Base-by-base conservation (phyloP, 179 eudicot genomes). In the Corrigiola litoralis region DNA sequence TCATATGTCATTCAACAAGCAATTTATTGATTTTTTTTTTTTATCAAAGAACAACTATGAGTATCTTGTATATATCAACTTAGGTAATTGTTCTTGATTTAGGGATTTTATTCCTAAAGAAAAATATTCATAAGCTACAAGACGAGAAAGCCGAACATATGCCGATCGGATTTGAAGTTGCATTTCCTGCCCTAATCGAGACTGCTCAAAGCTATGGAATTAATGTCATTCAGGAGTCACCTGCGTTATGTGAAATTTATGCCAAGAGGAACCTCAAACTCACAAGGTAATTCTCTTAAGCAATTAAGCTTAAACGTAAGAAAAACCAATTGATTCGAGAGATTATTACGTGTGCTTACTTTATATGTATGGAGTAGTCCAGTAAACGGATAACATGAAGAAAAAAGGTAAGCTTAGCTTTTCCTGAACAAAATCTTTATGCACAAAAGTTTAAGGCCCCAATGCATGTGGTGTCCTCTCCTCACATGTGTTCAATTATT, bases 161-260 rank as follows among this genome's bases (percentile, higher is more conserved):
- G 99, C 94, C 97, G 0, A 86, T 88, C 29, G 99, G 92, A 12
- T 94, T 94, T 46, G 99, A 94, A 81, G 77, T 90, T 32, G 95
- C 94, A 16, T 89, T 90, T 48, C 99, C 99, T 2, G 78, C 92
- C 6, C 78, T 94, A 5, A 72, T 94, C 24, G 92, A 90, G 63
- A 78, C 78, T 36, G 96, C 85, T 27, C 74, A 60, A 75, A 71
- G 69, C 46, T 56, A 83, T 12, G 81, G 79, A 8, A 83, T 90
- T n/a, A 77, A 87, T 27, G 65, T 89, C 6, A 80, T 80, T 0
- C 55, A 69, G 49, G 77, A 86, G 62, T 45, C 82, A 46, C 83
- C 77, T 2, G 72, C 73, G 24, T 52, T 94, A 71, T 76, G 81
- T 23, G 78, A 82, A 40, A 88, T 94, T 0, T 82, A 90, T 66